These are phyloP conservation scores for Lactifluus piperatus DNA, from an alignment of 768 basidiomycete species.

Conservation along the genomic window DNA sequence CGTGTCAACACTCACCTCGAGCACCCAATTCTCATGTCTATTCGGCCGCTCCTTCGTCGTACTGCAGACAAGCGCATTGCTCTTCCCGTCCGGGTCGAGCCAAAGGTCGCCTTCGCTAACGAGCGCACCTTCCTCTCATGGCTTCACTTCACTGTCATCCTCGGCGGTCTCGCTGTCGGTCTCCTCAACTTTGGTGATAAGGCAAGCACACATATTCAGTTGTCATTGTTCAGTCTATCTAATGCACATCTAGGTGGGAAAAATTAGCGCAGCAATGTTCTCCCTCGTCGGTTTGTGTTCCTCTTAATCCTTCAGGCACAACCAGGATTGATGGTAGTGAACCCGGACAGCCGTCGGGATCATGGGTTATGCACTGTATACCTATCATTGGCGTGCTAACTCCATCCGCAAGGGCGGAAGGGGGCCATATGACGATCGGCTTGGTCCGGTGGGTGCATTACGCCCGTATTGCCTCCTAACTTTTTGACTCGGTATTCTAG, in stretches of 20 bases:
- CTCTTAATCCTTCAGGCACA: not conserved
- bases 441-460: conserved; percentile 73
- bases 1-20: not conserved
- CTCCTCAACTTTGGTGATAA: conserved; percentile 97
- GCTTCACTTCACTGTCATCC: conserved; percentile 96
- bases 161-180: conserved; percentile 93
- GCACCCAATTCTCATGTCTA: conserved; percentile 59
- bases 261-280: conserved; percentile 95
- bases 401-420: conserved; percentile 87
- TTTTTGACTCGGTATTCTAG: conserved; percentile 32
- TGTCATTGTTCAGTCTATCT: not conserved
- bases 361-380: conserved; percentile 92
- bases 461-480: not conserved
- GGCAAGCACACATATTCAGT: conserved; percentile 33
- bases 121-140: conserved; percentile 96
- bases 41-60: conserved; percentile 93
- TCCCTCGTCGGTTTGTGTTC: conserved; percentile 72
- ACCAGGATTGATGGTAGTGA: not conserved
- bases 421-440: conserved; percentile 92
- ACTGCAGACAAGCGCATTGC: conserved; percentile 93
- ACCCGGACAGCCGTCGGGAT: conserved; percentile 74
- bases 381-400: conserved; percentile 93
- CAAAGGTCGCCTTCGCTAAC: conserved; percentile 92
- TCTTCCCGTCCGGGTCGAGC: conserved; percentile 89
- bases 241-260: conserved; percentile 56